phyloP scores from a whole-genome alignment of 345 rosid species.

The Lumnitzera racemosa region DNA sequence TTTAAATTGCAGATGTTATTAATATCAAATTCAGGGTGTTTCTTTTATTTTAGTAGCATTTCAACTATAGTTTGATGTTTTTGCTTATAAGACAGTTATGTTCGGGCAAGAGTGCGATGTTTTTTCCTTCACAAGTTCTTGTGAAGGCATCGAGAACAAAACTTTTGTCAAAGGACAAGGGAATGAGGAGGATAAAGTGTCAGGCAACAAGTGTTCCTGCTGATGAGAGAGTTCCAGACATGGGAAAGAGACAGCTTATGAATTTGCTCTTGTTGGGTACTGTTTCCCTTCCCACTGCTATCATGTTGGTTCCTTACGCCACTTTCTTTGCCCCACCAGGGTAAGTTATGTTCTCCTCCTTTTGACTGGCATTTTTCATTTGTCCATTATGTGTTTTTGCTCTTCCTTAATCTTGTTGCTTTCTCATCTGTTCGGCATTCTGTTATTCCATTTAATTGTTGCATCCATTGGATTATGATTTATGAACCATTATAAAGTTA shows the following conservation, averaged over 20 bases:
- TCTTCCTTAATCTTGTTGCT: too few relatives aligned
- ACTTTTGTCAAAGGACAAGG: conserved; percentile 28
- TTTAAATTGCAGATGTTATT: too few relatives aligned
- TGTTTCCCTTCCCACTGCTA: conserved; percentile 72
- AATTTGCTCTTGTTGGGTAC: conserved; percentile 79
- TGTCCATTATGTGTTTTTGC: too few relatives aligned
- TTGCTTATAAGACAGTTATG: conserved; percentile 37
- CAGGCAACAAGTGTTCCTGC: conserved; percentile 73
- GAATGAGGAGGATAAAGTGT: conserved; percentile 42
- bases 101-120: conserved; percentile 53
- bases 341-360: conserved; percentile 22
- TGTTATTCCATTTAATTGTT: too few relatives aligned
- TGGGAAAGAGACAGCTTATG: conserved; percentile 85
- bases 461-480: too few relatives aligned
- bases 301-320: conserved; percentile 77
- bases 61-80: conserved; percentile 1
- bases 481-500: too few relatives aligned
- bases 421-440: too few relatives aligned
- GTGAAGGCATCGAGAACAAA: conserved; percentile 21
- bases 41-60: neutral
- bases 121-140: conserved; percentile 45
- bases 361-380: neutral
- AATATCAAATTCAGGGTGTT: conserved; percentile 22
- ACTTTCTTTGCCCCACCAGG: conserved; percentile 80
- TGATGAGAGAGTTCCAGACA: conserved; percentile 68